phyloP scores from a whole-genome alignment of 1,284 basidiomycete genomes.

The Peniophora sp. region DNA sequence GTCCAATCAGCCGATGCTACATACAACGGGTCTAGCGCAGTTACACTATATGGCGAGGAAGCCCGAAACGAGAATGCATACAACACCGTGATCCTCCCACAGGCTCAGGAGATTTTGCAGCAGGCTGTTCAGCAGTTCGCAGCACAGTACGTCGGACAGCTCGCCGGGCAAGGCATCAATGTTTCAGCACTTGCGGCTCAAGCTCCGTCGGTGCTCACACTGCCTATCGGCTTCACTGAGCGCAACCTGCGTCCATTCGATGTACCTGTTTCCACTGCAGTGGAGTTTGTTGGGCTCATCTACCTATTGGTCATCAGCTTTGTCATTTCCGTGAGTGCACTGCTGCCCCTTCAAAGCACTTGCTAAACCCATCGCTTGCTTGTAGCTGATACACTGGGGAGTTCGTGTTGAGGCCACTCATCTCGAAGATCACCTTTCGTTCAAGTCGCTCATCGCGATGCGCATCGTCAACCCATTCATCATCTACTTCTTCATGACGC shows the following conservation, averaged over 20 bases:
- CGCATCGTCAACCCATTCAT: constrained; percentile 46
- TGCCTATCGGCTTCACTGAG: constrained; percentile 42
- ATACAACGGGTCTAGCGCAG: constrained; percentile 13
- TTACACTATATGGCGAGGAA: constrained; percentile 16
- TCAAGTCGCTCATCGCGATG: constrained; percentile 45
- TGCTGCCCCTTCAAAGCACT: background rate
- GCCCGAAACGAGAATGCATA: constrained; percentile 22
- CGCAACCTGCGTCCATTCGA: constrained; percentile 62
- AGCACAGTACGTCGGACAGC: constrained; percentile 24
- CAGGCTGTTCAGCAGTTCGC: constrained; percentile 20
- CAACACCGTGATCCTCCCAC: constrained; percentile 7
- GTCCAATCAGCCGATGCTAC: constrained; percentile 12
- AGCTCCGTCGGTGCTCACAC: constrained; percentile 52
- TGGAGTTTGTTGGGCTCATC: constrained; percentile 69
- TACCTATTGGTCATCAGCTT: constrained; percentile 40
- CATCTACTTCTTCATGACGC: constrained; percentile 55
- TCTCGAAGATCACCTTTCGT: constrained; percentile 39
- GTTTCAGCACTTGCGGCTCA: constrained; percentile 29
- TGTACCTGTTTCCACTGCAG: constrained; percentile 58
- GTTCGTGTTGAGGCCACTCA: constrained; percentile 33
- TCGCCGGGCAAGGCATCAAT: constrained; percentile 23
- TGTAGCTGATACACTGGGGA: constrained; percentile 22
- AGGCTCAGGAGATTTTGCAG: constrained; percentile 6
- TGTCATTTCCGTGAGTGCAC: constrained; percentile 27
- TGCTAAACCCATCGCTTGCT: background rate